A percentile compares a stretch with the other conserved stretches of the same genome.
Conservation (phyloP, 75 land plant genomes). For the Picea glauca region DNA sequence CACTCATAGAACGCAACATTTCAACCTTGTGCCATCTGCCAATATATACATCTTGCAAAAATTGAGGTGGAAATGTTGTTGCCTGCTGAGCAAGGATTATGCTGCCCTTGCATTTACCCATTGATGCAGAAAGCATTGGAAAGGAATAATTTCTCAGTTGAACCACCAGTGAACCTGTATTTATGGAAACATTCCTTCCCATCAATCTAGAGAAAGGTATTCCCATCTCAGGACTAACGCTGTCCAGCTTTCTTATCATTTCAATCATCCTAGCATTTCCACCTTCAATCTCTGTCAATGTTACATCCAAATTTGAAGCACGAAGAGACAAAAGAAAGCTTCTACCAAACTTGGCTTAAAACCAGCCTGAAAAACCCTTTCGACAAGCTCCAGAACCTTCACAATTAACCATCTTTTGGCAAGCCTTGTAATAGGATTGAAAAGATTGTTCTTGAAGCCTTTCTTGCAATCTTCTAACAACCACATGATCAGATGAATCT, state of each 20-base stretch:
- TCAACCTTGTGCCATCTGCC: no score
- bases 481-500: constrained; percentile 42
- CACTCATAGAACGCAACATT: no score
- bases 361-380: constrained; percentile 73
- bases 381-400: constrained; percentile 80
- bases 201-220: constrained; percentile 77
- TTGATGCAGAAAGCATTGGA: constrained; percentile 66
- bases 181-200: constrained; percentile 61
- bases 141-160: constrained; percentile 73
- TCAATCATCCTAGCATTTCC: constrained; percentile 85
- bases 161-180: constrained; percentile 53
- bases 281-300: constrained; percentile 72
- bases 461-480: constrained; percentile 34
- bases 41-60: no score
- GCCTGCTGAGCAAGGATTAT: constrained; percentile 66
- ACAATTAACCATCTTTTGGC: constrained; percentile 46
- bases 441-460: constrained; percentile 70
- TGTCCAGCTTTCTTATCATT: constrained; percentile 61
- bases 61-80: no score
- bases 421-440: constrained; percentile 72
- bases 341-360: constrained; percentile 58
- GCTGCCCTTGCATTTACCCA: constrained; percentile 81
- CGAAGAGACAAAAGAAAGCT: constrained; percentile 63
- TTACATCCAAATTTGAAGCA: constrained; percentile 73
- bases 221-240: constrained; percentile 46